Percentiles rank a stretch among this genome's conserved stretches.
Conservation (phyloP, 768 basidiomycete genomes). For the Tulasnella sp. region DNA sequence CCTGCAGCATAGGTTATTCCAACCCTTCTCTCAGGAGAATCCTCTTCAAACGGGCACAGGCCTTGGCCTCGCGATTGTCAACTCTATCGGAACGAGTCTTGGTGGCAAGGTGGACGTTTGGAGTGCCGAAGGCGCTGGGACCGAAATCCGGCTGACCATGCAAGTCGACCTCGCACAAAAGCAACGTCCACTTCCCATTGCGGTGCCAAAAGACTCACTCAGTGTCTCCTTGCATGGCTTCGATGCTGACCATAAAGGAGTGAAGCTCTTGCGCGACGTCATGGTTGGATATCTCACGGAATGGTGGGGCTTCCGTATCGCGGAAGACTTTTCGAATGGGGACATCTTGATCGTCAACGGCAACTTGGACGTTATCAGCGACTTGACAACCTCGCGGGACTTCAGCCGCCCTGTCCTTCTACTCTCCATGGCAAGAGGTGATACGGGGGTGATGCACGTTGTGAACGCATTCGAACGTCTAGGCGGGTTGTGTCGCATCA, state of each 20-base stretch:
- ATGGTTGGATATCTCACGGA: slow-evolving; percentile 50
- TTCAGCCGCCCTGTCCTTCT: slow-evolving; percentile 58
- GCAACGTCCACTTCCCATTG: slow-evolving; percentile 37
- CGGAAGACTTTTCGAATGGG: slow-evolving; percentile 35
- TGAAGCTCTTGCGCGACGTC: slow-evolving; percentile 50
- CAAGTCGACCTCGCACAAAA: slow-evolving; percentile 46
- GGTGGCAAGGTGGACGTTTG: slow-evolving; percentile 89
- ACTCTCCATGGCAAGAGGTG: slow-evolving; percentile 58
- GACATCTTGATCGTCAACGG: slow-evolving; percentile 78
- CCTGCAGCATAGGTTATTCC: slow-evolving; percentile 86
- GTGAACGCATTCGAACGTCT: slow-evolving; percentile 60
- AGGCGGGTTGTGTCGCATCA: slow-evolving; percentile 78
- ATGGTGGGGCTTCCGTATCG: slow-evolving; percentile 63
- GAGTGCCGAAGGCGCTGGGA: slow-evolving; percentile 82
- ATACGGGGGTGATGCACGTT: slow-evolving; percentile 45
- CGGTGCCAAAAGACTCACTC: slow-evolving; percentile 30
- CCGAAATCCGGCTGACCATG: slow-evolving; percentile 81
- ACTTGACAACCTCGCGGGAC: slow-evolving; percentile 46
- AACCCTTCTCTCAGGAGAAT: slow-evolving; percentile 95
- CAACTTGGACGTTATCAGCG: slow-evolving; percentile 44
- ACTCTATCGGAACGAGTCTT: slow-evolving; percentile 76
- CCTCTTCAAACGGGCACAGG: slow-evolving; percentile 88
- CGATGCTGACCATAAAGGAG: slow-evolving; percentile 48
- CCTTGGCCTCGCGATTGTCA: slow-evolving; percentile 88
- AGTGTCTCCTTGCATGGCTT: slow-evolving; percentile 64